A percentile compares a stretch with the other conserved stretches of the same genome.
phyloP scores from a whole-genome alignment of 78 protist genomes.

The Planoprotostelium fungivorum region DNA sequence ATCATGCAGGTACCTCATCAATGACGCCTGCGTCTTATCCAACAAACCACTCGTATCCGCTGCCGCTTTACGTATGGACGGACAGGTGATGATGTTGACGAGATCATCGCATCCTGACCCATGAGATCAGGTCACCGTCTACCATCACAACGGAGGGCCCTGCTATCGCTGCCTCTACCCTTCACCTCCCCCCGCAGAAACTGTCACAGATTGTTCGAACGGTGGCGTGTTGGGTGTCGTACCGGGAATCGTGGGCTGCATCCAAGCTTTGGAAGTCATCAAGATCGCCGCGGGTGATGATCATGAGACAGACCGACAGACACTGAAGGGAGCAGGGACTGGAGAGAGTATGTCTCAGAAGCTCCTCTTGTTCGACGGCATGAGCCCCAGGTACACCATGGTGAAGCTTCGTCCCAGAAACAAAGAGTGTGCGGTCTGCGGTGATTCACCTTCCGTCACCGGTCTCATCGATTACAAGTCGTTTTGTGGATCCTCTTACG shows the following conservation, averaged over 20 bases:
- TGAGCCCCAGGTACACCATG: constrained; percentile 21
- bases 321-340: background rate
- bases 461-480: constrained; percentile 38
- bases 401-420: constrained; percentile 20
- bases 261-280: constrained; percentile 85
- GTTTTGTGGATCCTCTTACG: constrained; percentile 32
- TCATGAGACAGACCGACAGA: background rate
- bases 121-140: constrained; percentile 15
- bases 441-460: constrained; percentile 39
- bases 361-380: constrained; percentile 31
- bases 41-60: constrained; percentile 82
- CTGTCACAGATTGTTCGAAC: constrained; percentile 75
- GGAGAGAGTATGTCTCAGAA: constrained; percentile 17
- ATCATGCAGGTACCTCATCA: constrained; percentile 42
- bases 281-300: constrained; percentile 38
- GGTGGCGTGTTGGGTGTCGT: constrained; percentile 81
- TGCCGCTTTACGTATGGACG: constrained; percentile 75
- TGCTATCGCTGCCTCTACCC: constrained; percentile 90
- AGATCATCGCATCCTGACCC: background rate
- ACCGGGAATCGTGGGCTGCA: constrained; percentile 78
- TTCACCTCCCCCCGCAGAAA: constrained; percentile 74
- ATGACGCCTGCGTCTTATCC: constrained; percentile 65
- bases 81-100: constrained; percentile 69
- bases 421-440: constrained; percentile 42
- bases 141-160: constrained; percentile 57